These are phyloP conservation scores for Clitopilus passeckerianus DNA, from an alignment of 768 basidiomycete species.

Conservation along the genomic window DNA sequence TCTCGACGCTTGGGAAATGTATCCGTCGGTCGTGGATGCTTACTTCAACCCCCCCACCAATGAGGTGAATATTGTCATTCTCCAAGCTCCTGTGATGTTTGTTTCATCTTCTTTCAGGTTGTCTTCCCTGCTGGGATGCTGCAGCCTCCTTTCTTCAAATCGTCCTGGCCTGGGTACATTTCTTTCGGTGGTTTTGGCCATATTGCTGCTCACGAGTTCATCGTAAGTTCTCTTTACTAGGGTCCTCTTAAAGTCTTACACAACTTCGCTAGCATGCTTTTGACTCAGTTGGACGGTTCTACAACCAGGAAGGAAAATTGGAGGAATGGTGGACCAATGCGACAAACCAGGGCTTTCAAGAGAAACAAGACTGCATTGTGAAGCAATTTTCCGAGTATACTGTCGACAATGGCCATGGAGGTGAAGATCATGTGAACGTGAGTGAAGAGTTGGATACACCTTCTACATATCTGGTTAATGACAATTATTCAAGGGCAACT, in stretches of 20 bases:
- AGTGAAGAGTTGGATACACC: too few species aligned
- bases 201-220: constrained; percentile 89
- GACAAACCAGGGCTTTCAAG: constrained; percentile 80
- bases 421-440: constrained; percentile 70
- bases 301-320: constrained; percentile 85
- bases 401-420: constrained; percentile 82
- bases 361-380: constrained; percentile 81
- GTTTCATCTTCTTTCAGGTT: constrained; percentile 40
- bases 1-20: constrained; percentile 83
- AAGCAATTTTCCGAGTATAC: constrained; percentile 89
- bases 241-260: neutral
- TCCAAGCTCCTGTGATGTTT: neutral
- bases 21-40: constrained; percentile 80
- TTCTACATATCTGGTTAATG: too few species aligned
- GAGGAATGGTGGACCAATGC: constrained; percentile 92
- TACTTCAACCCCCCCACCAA: constrained; percentile 86
- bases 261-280: constrained; percentile 67
- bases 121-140: constrained; percentile 97
- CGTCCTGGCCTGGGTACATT: constrained; percentile 84
- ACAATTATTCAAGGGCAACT: constrained; percentile 86
- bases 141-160: constrained; percentile 88
- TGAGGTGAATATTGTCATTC: constrained; percentile 45
- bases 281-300: constrained; percentile 84
- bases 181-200: constrained; percentile 91
- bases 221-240: constrained; percentile 38